Base-by-base conservation (phyloP, 805 yeast species). In the Candida nonsorbophila region DNA sequence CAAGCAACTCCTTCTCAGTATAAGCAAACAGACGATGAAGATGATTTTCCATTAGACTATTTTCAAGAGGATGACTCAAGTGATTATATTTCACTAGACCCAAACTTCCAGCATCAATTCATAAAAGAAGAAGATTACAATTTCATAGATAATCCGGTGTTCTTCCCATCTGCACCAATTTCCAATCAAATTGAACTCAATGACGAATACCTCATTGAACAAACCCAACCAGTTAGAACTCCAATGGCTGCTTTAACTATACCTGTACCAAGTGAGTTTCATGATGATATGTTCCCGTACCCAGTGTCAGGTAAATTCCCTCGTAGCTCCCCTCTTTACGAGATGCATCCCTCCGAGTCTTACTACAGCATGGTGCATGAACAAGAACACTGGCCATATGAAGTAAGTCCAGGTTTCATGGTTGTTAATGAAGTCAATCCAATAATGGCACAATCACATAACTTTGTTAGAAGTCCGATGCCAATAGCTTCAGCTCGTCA, bases 21-120 rank as follows among this genome's bases (percentile, higher is more conserved):
- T 20, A 46, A 48, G 25, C 25, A 32, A 4, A 40, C 52, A 3
- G 62, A 58, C 15, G 64, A 66, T 17, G 79, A 74, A 27, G 81
- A 78, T 36, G 87, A 79, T 45, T 80, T 80, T 55, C 87, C 88
- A 3, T 52, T 81, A 32, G 87, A 80, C 41, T 79, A 77, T 47
- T 69, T 80, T 16, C 28, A 39, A 24, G 44, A 36, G 26, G 19
- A 24, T 45, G 75, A 77, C 13, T 55, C 58, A 6, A 48, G 47
- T 26, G 55, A 50, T 2, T 51, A 40, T 27, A 44, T 51, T 9
- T 38, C 39, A n/a, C 33, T 53, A 10, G 58, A 53, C 27, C 40
- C 47, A 8, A 29, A 30, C 27, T 17, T 34, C 14, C 29, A 28
- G 22, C 7, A 9, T 25, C 23, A 20, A 10, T 24, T 30, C 32